phyloP scores from a whole-genome alignment of 129 eudicot genomes.

The Centrapalus pauciflorus region DNA sequence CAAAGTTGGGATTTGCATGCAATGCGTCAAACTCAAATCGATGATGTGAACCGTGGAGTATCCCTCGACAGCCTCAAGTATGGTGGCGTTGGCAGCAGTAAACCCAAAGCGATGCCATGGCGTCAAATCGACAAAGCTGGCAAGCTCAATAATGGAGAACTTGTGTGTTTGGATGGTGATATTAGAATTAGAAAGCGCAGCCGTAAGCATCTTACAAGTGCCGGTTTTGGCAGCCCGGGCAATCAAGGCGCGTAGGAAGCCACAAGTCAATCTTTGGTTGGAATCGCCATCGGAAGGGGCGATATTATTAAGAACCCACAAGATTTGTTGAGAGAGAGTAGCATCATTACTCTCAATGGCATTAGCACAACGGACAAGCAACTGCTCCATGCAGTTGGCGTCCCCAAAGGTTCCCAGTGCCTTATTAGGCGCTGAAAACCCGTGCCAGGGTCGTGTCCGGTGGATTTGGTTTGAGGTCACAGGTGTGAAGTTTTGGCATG shows the following conservation, averaged over 20 bases:
- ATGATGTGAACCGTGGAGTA: constrained; percentile 56
- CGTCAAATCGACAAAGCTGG: constrained; percentile 77
- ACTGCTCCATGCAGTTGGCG: constrained; percentile 83
- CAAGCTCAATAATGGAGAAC: constrained; percentile 80
- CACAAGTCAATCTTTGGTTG: constrained; percentile 67
- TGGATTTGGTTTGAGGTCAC: constrained; percentile 40
- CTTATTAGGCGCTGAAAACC: constrained; percentile 49
- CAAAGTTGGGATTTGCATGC: constrained; percentile 97
- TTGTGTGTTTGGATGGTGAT: constrained; percentile 42
- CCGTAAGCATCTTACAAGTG: constrained; percentile 49
- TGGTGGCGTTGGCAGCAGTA: constrained; percentile 84
- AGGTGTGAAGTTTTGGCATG: constrained; percentile 30
- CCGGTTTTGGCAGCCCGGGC: constrained; percentile 62
- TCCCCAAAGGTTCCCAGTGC: constrained; percentile 46
- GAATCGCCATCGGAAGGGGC: constrained; percentile 93
- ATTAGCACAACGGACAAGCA: constrained; percentile 76
- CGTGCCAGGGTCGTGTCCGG: constrained; percentile 56
- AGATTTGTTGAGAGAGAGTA: constrained; percentile 81
- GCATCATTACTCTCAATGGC: constrained; percentile 90
- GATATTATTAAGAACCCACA: constrained; percentile 96
- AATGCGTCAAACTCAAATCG: constrained; percentile 73
- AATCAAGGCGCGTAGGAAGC: constrained; percentile 79
- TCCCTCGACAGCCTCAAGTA: constrained; percentile 67
- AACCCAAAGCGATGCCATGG: constrained; percentile 97
- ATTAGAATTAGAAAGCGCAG: constrained; percentile 35